Conservation (phyloP, 352 stramenopile genomes). For the Pythium dissimile region DNA sequence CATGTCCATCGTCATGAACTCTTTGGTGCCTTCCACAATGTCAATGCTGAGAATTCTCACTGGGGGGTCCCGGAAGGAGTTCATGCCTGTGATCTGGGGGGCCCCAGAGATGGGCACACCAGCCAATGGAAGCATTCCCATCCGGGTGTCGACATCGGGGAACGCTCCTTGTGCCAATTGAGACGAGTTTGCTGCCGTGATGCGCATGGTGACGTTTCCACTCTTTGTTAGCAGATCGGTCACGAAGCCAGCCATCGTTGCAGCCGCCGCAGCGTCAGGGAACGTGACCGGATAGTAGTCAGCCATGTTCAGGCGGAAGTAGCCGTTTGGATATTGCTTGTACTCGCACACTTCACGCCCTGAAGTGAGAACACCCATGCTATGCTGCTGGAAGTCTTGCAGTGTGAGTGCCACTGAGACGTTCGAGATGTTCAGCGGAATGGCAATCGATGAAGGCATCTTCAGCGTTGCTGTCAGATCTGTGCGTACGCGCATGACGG, state of each 20-base stretch:
- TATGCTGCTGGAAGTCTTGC: slow-evolving; percentile 27
- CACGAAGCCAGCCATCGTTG: slow-evolving; percentile 57
- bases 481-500: slow-evolving; percentile 63
- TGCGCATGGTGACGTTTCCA: slow-evolving; percentile 53
- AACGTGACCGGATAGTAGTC: slow-evolving; percentile 66
- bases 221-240: slow-evolving; percentile 53
- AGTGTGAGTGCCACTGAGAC: slow-evolving; percentile 58
- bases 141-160: slow-evolving; percentile 62
- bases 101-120: slow-evolving; percentile 58
- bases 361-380: slow-evolving; percentile 53
- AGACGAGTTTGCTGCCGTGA: slow-evolving; percentile 27
- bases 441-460: slow-evolving; percentile 68
- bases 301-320: slow-evolving; percentile 74
- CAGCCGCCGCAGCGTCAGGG: slow-evolving; percentile 26
- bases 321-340: slow-evolving; percentile 46
- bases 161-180: slow-evolving; percentile 31
- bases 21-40: slow-evolving; percentile 44
- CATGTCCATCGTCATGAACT: slow-evolving; percentile 64
- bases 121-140: slow-evolving; percentile 63
- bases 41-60: slow-evolving; percentile 63
- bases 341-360: slow-evolving; percentile 56
- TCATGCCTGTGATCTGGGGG: slow-evolving; percentile 57
- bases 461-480: slow-evolving; percentile 63
- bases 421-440: slow-evolving; percentile 63
- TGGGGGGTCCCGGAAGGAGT: slow-evolving; percentile 60